A percentile compares a stretch with the other conserved stretches of the same genome.
These are phyloP conservation scores for Thermomucor indicae-seudaticae DNA, from an alignment of 371 early-diverging fungal genomes.

Conservation along the genomic window DNA sequence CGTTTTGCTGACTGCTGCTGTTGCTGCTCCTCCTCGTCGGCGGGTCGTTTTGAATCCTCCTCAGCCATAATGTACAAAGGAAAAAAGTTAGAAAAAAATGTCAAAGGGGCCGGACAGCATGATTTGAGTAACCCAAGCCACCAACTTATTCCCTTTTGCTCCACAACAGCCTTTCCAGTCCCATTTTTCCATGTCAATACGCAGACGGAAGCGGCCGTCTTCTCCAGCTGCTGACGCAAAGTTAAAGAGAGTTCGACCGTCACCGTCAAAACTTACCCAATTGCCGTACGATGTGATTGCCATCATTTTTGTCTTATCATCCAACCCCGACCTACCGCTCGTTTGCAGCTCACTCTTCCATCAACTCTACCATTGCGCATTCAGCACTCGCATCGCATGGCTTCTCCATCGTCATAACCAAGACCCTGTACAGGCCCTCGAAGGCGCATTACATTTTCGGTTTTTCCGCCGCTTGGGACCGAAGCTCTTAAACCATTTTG, in stretches of 20 bases:
- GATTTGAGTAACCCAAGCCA: no score
- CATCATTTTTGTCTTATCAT: conserved; percentile 31
- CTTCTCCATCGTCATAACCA: conserved; percentile 23
- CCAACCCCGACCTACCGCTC: conserved; percentile 30
- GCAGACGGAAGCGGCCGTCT: no score
- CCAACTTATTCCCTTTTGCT: no score
- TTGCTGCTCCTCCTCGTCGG: conserved; percentile 4
- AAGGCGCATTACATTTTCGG: conserved; percentile 21
- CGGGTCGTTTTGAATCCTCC: conserved; percentile 12
- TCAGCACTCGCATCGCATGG: conserved; percentile 25
- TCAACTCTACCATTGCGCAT: conserved; percentile 21
- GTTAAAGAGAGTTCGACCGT: background rate
- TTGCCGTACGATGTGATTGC: conserved; percentile 40
- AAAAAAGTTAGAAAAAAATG: conserved; percentile 4
- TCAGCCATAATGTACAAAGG: conserved; percentile 8
- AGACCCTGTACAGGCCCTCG: conserved; percentile 13
- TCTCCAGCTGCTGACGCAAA: background rate
- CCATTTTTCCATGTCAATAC: no score
- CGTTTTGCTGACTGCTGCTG: conserved; percentile 28
- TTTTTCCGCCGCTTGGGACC: conserved; percentile 27
- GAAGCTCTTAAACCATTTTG: conserved; percentile 24
- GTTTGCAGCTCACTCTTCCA: conserved; percentile 16
- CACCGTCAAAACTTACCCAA: background rate
- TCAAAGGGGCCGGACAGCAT: no score
- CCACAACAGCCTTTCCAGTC: no score